Evolutionary conservation across 2,329 filamentous ascomycete species (phyloP), one percentile per base, ranked within the genome.

Genomic region (Apiospora phragmitis): DNA sequence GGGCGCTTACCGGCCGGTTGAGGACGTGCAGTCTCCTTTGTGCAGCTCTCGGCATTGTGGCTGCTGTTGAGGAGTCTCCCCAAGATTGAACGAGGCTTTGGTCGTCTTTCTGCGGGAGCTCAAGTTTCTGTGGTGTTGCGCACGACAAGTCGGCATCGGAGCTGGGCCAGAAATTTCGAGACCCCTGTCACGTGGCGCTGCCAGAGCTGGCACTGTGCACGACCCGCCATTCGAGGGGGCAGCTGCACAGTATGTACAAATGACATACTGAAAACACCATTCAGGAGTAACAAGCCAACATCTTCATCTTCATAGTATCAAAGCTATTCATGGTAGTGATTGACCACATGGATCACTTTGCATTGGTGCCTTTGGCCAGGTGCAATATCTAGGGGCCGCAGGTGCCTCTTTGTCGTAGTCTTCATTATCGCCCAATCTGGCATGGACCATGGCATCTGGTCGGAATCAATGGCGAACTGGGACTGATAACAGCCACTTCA

Each of bases 1-100:
- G 42, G 32, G 83, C n/a, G n/a, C 90, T 79, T 85, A 93, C 91
- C 74, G 89, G 85, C 79, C 87, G 86, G 80, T 87, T 90, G 71
- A 94, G 85, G 78, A 87, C 89, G 83, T 93, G 91, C 76, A 90
- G 92, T 79, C 89, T 88, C 78, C 84, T 86, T 77, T 67, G 65
- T 4, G 65, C 65, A 45, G 65, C 65, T 67, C 65, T 67, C 65
- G 65, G 65, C 65, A 67, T 67, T 9, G 42, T 67, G 65, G 65
- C 65, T 67, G 65, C 65, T 42, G 65, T 67, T 43, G 24, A 67
- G 42, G 62, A 42, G 62, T 65, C 21, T 42, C 35, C 4, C 35
- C 35, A 26, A 7, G 24, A 41, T 42, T 38, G 41, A 41, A 41
- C 41, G 18, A 32, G 38, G 42, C 38, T 43, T 43, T 67, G 65